Conservation (phyloP, 192 early-diverging fungal genomes). For the Podila horticola region DNA sequence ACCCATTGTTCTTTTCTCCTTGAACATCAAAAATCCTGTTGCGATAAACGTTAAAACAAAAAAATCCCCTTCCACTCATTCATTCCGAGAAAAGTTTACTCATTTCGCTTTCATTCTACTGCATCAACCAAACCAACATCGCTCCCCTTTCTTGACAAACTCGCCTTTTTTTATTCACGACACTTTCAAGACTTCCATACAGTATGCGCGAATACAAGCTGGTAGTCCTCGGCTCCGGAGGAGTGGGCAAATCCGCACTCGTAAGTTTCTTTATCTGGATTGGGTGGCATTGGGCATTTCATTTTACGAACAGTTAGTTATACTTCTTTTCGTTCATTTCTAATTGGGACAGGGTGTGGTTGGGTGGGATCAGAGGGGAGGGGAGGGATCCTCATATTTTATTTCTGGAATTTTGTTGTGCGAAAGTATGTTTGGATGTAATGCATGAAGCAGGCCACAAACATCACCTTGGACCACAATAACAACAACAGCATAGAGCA, state of each 20-base stretch:
- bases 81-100: too few relatives aligned
- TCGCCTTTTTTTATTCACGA: slow-evolving; percentile 6
- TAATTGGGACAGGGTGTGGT: not conserved
- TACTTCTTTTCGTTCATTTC: too few relatives aligned
- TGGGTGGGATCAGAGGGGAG: not conserved
- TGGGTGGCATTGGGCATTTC: too few relatives aligned
- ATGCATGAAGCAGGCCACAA: too few relatives aligned
- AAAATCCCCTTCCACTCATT: too few relatives aligned
- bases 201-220: slow-evolving; percentile 94
- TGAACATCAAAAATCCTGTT: too few relatives aligned
- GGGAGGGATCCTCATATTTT: not conserved
- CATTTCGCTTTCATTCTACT: too few relatives aligned
- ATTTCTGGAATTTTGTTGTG: too few relatives aligned
- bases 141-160: not conserved
- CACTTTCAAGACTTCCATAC: not conserved
- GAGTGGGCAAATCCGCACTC: slow-evolving; percentile 88
- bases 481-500: too few relatives aligned
- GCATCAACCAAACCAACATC: not conserved
- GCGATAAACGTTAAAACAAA: too few relatives aligned
- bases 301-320: not conserved
- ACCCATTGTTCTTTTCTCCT: not conserved
- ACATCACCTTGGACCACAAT: too few relatives aligned
- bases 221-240: slow-evolving; percentile 94
- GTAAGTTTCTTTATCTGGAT: slow-evolving; percentile 28
- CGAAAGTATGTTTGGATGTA: too few relatives aligned